Percentiles rank a stretch among this genome's conserved stretches.
Conservation (phyloP, 495 filamentous ascomycete species). For the Rostrohypoxylon terebratum region DNA sequence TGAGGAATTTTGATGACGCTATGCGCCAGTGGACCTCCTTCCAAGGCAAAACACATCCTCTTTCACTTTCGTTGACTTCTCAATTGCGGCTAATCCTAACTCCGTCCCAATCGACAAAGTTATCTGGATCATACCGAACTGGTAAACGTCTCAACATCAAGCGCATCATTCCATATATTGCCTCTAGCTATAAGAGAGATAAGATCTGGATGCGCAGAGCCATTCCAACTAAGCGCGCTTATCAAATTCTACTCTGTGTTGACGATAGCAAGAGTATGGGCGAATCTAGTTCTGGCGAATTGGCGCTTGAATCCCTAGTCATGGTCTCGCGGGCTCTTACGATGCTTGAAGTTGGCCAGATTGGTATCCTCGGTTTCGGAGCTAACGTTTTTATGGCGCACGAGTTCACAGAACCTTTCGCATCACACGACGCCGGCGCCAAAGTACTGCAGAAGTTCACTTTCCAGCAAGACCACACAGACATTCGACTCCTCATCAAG, state of each 20-base stretch:
- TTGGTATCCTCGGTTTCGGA: constrained; percentile 91
- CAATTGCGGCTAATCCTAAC: constrained; percentile 95
- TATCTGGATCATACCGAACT: constrained; percentile 96
- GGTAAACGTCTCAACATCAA: constrained; percentile 99
- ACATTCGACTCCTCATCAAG: constrained; percentile 81
- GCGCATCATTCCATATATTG: constrained; percentile 98
- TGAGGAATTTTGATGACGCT: constrained; percentile 68
- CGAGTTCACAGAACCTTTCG: constrained; percentile 78
- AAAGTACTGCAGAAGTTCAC: constrained; percentile 85
- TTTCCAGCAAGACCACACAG: constrained; percentile 85
- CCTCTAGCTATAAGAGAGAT: constrained; percentile 95
- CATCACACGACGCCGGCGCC: constrained; percentile 84
- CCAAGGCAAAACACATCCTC: constrained; percentile 82
- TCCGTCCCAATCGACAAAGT: constrained; percentile 93
- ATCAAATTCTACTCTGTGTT: constrained; percentile 96
- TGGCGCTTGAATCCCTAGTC: constrained; percentile 92
- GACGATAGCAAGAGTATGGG: constrained; percentile 96
- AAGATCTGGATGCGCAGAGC: constrained; percentile 99
- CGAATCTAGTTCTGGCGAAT: constrained; percentile 68
- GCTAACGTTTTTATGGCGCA: constrained; percentile 88
- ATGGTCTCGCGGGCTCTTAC: constrained; percentile 85
- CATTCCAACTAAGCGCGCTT: constrained; percentile 89
- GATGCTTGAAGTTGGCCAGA: constrained; percentile 92
- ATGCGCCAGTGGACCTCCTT: constrained; percentile 86
- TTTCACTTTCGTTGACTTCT: constrained; percentile 88